A percentile compares a stretch with the other conserved stretches of the same genome.
Evolutionary conservation across 352 stramenopile genomes (phyloP).

Genomic region (Hyaloperonospora arabidopsidis): DNA sequence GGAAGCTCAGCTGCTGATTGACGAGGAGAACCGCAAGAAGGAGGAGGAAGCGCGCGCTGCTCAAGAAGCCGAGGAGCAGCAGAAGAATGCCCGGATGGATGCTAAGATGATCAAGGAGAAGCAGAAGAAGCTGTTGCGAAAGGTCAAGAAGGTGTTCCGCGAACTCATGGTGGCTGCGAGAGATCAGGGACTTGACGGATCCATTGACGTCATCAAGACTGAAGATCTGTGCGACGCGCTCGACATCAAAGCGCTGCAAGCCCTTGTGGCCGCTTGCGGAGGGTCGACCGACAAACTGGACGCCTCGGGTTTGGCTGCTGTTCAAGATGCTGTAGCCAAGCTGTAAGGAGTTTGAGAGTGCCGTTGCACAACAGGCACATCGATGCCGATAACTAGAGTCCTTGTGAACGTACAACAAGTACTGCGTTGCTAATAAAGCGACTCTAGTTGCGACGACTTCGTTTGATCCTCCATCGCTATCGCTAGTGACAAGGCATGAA

Average conservation of each 20-base stretch:
- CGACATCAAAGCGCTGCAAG: constrained; percentile 63
- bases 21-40: constrained; percentile 57
- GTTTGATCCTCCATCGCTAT: no score
- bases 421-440: no score
- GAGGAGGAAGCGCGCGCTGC: constrained; percentile 45
- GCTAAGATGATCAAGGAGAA: constrained; percentile 76
- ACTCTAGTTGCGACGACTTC: no score
- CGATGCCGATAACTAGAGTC: no score
- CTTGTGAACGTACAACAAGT: no score
- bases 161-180: constrained; percentile 60
- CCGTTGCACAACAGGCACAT: no score
- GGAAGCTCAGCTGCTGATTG: constrained; percentile 51
- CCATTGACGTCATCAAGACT: constrained; percentile 65
- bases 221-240: constrained; percentile 67
- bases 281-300: constrained; percentile 45
- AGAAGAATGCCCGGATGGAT: constrained; percentile 62
- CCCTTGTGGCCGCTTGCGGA: constrained; percentile 54
- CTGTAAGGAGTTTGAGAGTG: constrained; percentile 4
- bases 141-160: constrained; percentile 81
- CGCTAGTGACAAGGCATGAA: no score
- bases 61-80: constrained; percentile 50
- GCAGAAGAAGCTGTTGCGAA: constrained; percentile 78
- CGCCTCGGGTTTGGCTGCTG: constrained; percentile 41
- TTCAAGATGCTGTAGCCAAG: constrained; percentile 42
- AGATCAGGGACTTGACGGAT: constrained; percentile 48